Conservation (phyloP, 805 yeast species). For the Candida vaughaniae region DNA sequence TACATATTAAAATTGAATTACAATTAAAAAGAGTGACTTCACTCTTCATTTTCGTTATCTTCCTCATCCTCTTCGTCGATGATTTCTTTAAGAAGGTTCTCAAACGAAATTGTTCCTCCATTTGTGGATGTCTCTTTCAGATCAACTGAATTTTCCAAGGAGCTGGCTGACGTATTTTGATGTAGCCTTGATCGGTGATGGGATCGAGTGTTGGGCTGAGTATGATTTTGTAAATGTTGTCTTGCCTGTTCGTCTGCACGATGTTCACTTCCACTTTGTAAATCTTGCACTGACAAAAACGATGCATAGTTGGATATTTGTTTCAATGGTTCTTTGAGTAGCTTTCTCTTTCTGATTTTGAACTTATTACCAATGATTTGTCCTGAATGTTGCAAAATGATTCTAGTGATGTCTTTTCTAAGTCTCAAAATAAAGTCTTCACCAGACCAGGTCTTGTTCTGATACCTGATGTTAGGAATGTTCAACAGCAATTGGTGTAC, state of each 20-base stretch:
- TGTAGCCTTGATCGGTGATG: neutral
- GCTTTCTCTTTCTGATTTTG: conserved; percentile 33
- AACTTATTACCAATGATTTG: conserved; percentile 77
- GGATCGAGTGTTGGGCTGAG: too few relatives aligned
- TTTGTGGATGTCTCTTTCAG: neutral
- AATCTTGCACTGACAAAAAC: conserved; percentile 38
- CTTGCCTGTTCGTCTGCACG: too few relatives aligned
- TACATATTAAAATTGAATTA: neutral
- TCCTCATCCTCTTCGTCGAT: conserved; percentile 18
- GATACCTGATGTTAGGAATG: conserved; percentile 56
- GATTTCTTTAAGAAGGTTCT: conserved; percentile 16
- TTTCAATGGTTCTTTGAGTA: conserved; percentile 31
- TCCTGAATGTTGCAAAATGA: conserved; percentile 67
- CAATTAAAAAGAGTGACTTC: neutral
- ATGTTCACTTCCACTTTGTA: conserved; percentile 29
- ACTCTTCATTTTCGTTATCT: conserved; percentile 2
- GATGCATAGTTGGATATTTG: conserved; percentile 40
- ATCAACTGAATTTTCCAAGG: neutral
- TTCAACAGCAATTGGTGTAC: conserved; percentile 69
- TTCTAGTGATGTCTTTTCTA: conserved; percentile 60
- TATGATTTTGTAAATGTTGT: too few relatives aligned
- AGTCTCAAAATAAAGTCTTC: conserved; percentile 63
- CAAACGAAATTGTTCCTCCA: conserved; percentile 9
- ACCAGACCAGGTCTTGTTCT: conserved; percentile 55
- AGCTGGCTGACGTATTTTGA: neutral